These are phyloP conservation scores for Paxillus ammoniavirescens DNA, from an alignment of 768 basidiomycete genomes.

Conservation along the genomic window DNA sequence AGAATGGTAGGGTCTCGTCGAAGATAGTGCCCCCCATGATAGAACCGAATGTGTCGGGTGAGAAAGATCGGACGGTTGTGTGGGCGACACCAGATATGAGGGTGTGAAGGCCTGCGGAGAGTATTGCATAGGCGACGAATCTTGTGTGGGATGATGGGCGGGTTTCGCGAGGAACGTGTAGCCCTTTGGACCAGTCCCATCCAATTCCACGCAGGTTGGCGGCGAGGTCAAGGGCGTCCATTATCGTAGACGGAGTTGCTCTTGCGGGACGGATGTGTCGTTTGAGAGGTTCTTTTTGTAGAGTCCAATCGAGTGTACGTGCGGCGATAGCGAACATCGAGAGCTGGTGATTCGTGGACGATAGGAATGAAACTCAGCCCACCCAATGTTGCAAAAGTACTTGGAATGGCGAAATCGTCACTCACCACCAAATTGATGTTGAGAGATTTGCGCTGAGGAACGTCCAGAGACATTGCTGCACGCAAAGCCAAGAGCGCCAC, in stretches of 20 bases:
- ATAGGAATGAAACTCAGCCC: neutral
- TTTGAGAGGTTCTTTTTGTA: slow-evolving; percentile 8
- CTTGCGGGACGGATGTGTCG: slow-evolving; percentile 11
- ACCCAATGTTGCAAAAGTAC: neutral
- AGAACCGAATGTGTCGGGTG: slow-evolving; percentile 33
- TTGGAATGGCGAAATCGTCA: neutral
- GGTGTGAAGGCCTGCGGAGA: slow-evolving; percentile 34
- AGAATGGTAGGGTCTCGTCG: slow-evolving; percentile 28
- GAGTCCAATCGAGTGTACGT: slow-evolving; percentile 20
- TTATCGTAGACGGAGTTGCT: neutral
- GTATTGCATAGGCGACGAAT: slow-evolving; percentile 38
- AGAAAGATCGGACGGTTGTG: slow-evolving; percentile 44
- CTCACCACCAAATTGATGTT: slow-evolving; percentile 15
- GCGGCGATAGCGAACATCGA: slow-evolving; percentile 9
- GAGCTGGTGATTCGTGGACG: slow-evolving; percentile 3
- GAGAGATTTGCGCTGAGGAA: neutral
- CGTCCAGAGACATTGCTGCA: slow-evolving; percentile 23
- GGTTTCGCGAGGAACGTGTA: slow-evolving; percentile 34
- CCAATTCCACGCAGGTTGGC: slow-evolving; percentile 56
- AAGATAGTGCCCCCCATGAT: slow-evolving; percentile 5
- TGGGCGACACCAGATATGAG: slow-evolving; percentile 46
- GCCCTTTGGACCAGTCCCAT: slow-evolving; percentile 54
- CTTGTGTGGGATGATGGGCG: slow-evolving; percentile 37
- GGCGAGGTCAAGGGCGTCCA: slow-evolving; percentile 49
- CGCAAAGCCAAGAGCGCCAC: slow-evolving; percentile 43